Evolutionary conservation across 1,284 basidiomycete species (phyloP).

Genomic region (Pholiota adiposa): DNA sequence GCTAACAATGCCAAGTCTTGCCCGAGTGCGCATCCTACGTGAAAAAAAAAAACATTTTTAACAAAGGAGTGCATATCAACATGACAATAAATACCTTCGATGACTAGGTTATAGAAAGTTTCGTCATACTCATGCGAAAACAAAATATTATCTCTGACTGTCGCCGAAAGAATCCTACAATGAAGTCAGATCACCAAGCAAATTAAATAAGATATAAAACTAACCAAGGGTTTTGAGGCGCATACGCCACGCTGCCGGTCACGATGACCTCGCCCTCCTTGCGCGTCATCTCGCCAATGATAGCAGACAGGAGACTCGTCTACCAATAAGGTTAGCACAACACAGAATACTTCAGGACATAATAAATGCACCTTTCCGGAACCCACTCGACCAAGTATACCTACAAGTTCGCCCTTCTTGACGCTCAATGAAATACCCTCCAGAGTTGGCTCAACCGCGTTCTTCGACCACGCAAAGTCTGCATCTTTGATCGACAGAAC

Average conservation of each 20-base stretch:
- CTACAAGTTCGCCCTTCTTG: constrained; percentile 86
- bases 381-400: constrained; percentile 90
- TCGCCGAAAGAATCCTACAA: constrained; percentile 80
- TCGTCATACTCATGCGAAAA: constrained; percentile 91
- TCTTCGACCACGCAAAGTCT: constrained; percentile 80
- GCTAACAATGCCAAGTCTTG: constrained; percentile 81
- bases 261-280: constrained; percentile 75
- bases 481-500: constrained; percentile 74
- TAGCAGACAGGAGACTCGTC: constrained; percentile 75
- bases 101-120: constrained; percentile 72
- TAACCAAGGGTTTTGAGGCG: constrained; percentile 88
- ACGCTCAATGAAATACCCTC: constrained; percentile 80
- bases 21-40: constrained; percentile 84
- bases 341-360: neutral
- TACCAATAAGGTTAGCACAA: constrained; percentile 31
- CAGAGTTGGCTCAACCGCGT: constrained; percentile 63
- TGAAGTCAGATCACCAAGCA: neutral
- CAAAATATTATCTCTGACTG: constrained; percentile 86
- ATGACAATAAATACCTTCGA: constrained; percentile 59
- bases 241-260: constrained; percentile 84
- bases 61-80: neutral
- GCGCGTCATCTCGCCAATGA: constrained; percentile 89
- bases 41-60: constrained; percentile 1
- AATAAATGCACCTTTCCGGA: constrained; percentile 75
- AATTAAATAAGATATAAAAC: constrained; percentile 25